Percentiles rank a stretch among this genome's conserved stretches.
Conservation (phyloP, 176 grass and related monocot genomes). For the Puccinellia tenuiflora region DNA sequence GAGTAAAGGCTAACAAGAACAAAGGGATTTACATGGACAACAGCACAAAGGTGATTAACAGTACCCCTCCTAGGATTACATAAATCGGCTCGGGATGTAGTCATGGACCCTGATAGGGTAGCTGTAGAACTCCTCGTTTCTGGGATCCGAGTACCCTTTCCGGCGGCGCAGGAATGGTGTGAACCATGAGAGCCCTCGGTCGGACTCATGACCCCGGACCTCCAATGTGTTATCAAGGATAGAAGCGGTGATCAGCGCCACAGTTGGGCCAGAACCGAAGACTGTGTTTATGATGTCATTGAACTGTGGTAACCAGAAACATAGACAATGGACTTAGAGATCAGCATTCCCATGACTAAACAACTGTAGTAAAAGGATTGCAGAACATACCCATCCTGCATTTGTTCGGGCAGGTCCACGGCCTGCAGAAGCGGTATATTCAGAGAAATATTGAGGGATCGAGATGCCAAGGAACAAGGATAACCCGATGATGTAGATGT, state of each 20-base stretch:
- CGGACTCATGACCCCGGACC: not conserved
- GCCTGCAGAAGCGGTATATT: constrained; percentile 60
- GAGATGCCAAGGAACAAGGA: constrained; percentile 88
- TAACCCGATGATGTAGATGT: constrained; percentile 84
- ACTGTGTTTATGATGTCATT: constrained; percentile 94
- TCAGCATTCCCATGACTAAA: constrained; percentile 2
- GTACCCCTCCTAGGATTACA: not conserved
- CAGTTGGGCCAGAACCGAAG: constrained; percentile 66
- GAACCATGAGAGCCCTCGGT: constrained; percentile 86
- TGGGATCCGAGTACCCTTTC: constrained; percentile 45
- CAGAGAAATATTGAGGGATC: constrained; percentile 87
- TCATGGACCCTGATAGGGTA: constrained; percentile 66
- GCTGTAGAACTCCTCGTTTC: constrained; percentile 86
- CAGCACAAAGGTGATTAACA: constrained; percentile 6
- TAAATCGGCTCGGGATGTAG: constrained; percentile 44
- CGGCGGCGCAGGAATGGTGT: constrained; percentile 38
- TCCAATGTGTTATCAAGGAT: constrained; percentile 79
- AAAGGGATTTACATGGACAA: constrained; percentile 46
- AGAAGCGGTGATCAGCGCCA: constrained; percentile 61
- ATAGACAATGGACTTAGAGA: not conserved
- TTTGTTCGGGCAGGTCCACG: constrained; percentile 66
- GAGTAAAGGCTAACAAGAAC: constrained; percentile 30
- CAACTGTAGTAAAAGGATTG: not conserved
- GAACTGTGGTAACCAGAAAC: constrained; percentile 51
- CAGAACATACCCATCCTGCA: constrained; percentile 85